A percentile compares a stretch with the other conserved stretches of the same genome.
phyloP scores from a whole-genome alignment of 306 rosid genomes.

The Clitoria ternatea region DNA sequence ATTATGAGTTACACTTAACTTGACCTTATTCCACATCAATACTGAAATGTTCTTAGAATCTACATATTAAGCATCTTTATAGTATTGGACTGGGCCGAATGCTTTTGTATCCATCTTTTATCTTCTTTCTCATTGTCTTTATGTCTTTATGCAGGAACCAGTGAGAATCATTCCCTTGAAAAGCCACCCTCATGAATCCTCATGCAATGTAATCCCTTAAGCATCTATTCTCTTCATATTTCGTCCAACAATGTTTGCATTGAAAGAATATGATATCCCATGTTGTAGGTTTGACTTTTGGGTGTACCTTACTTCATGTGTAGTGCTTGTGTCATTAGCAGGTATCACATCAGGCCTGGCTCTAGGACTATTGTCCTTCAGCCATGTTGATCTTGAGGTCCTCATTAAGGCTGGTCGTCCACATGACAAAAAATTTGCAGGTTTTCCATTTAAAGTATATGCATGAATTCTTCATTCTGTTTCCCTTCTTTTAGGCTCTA shows the following conservation, averaged over 20 bases:
- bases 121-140: slow-evolving; percentile 13
- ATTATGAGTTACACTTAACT: no score
- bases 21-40: background rate
- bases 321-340: slow-evolving; percentile 51
- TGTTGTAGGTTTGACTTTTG: slow-evolving; percentile 55
- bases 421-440: slow-evolving; percentile 57
- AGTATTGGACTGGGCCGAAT: background rate
- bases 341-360: slow-evolving; percentile 73
- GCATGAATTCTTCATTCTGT: no score
- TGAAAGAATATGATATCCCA: slow-evolving; percentile 33
- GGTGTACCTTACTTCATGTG: slow-evolving; percentile 34
- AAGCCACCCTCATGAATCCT: background rate
- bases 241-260: slow-evolving; percentile 3
- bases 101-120: slow-evolving; percentile 10
- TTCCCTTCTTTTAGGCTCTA: background rate
- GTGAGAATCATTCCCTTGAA: slow-evolving; percentile 3
- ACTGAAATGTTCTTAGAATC: background rate
- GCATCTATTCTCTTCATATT: no score
- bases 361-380: slow-evolving; percentile 66
- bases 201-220: no score
- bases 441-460: slow-evolving; percentile 23
- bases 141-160: background rate
- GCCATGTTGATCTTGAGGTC: slow-evolving; percentile 75
- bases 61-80: background rate
- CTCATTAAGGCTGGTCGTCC: slow-evolving; percentile 59